Base-by-base conservation (phyloP, 805 yeast genomes). In the Ogataea dorogensis region DNA sequence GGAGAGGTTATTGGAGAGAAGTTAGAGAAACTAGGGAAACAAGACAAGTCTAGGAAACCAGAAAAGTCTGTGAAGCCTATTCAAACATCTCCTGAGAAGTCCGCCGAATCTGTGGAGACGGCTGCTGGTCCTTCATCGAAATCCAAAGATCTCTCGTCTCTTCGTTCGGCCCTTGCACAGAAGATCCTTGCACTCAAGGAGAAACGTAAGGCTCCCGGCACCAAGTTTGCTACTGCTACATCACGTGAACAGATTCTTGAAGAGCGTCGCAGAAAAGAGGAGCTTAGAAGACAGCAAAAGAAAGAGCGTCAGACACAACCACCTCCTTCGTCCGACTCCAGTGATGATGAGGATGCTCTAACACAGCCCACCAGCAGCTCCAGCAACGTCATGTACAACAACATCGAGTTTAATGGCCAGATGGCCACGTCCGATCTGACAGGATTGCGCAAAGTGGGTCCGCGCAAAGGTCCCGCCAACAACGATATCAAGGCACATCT, bases 181-280 rank as follows among this genome's bases (percentile, higher is more conserved):
- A 86, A 79, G 58, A 89, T 93, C 46, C 73, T 67, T 38, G 64
- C 63, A 7, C 53, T 93, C 64, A 78, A 80, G 48, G 88, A 81
- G 37, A 83, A 77, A 61, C 79, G 99, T 58, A 89, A 83, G 53
- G 98, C 98, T 1, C 93, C 94, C 1, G 98, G 98, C 2, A 67
- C 89, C 1, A 81, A 77, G 29, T 78, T 71, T 4, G 96, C 96
- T 16, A 93, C 96, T 0, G 88, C 89, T 11, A 73, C 79, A 41
- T 85, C 91, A 8, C 72, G 97, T 61, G 94, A 87, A 48, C 89
- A 84, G 58, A 70, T 82, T 24, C 57, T 85, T 36, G 86, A 77
- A 46, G 79, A 76, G 54, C 68, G 85, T 43, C 83, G 79, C 50
- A 67, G 64, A 47, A 65, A 68, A 37, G 58, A 62, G 45, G 67